phyloP scores from a whole-genome alignment of 768 basidiomycete species.

The Amanita inopinata region DNA sequence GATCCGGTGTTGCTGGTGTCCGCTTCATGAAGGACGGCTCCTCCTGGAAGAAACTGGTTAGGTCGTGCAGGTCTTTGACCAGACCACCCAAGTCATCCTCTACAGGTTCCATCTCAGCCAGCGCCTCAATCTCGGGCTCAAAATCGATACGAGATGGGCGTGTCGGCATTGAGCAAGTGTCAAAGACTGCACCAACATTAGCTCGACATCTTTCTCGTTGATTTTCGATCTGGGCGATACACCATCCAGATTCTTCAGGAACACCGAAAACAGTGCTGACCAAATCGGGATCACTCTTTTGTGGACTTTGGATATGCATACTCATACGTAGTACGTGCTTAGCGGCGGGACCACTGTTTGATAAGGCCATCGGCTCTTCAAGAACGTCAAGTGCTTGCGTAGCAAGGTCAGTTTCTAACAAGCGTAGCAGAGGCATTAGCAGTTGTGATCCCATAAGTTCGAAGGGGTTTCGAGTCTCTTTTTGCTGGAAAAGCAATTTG shows the following conservation, averaged over 20 bases:
- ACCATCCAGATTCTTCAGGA: slow-evolving; percentile 82
- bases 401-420: slow-evolving; percentile 83
- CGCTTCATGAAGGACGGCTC: slow-evolving; percentile 23
- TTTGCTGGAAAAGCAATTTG: slow-evolving; percentile 80
- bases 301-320: slow-evolving; percentile 49
- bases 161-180: slow-evolving; percentile 64
- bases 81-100: slow-evolving; percentile 66
- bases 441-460: slow-evolving; percentile 76
- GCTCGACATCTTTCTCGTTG: slow-evolving; percentile 55
- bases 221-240: slow-evolving; percentile 57
- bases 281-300: slow-evolving; percentile 37
- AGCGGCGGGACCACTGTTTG: slow-evolving; percentile 62
- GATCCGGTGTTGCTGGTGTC: slow-evolving; percentile 36
- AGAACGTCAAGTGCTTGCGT: slow-evolving; percentile 86
- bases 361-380: slow-evolving; percentile 79
- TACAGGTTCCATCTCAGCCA: slow-evolving; percentile 31
- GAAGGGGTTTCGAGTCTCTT: slow-evolving; percentile 66
- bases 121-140: slow-evolving; percentile 49
- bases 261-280: slow-evolving; percentile 72
- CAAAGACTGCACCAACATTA: slow-evolving; percentile 80
- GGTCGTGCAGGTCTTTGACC: slow-evolving; percentile 67
- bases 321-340: slow-evolving; percentile 90
- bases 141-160: slow-evolving; percentile 67
- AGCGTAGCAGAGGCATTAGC: slow-evolving; percentile 81
- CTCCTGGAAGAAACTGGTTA: slow-evolving; percentile 65